Base-by-base conservation (phyloP, 2,329 filamentous ascomycete genomes). In the Fusarium secorum region DNA sequence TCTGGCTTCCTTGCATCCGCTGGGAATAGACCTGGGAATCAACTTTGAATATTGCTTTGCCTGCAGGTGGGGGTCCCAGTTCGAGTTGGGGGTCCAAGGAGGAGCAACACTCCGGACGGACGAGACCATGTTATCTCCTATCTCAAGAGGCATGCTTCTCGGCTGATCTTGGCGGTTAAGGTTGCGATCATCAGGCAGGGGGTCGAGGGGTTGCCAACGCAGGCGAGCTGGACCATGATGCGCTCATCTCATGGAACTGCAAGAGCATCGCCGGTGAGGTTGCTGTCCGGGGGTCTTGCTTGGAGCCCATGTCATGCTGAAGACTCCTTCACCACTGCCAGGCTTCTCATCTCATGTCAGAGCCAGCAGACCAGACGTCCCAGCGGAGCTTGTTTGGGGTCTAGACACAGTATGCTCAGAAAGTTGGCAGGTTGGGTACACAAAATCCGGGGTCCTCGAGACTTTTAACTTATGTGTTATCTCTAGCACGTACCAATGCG, bases 101-200 rank as follows among this genome's bases (percentile, higher is more conserved):
- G 38, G 32, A 49, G 15, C 30, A 58, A 36, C 28, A 57, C 57
- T 57, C 42, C 14, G 32, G 45, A 64, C 20, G 35, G 35, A 64
- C 52, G 44, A 70, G 38, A 57, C 62, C 56, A 68, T 68, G 53
- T 54, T 64, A 64, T 69, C 68, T 71, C 59, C 60, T 61, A 57
- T 65, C 59, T 60, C 49, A 33, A 53, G 53, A 55, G 45, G 26
- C 41, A 36, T 51, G 38, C 45, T 68, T 45, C 54, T 59, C 64
- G 52, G 64, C 59, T 65, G 44, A 51, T 57, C 68, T 61, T 69
- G 51, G 54, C 55, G 36, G 59, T 49, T 32, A 36, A 42, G 64
- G 54, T 38, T 54, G 36, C 45, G 36, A 72, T 66, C 45, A 33
- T 35, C 49, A 46, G 45, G 26, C 44, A 57, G 58, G 60, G 24